These are phyloP conservation scores for Yamadazyma friedrichii DNA, from an alignment of 1,139 yeast genomes.

Conservation along the genomic window DNA sequence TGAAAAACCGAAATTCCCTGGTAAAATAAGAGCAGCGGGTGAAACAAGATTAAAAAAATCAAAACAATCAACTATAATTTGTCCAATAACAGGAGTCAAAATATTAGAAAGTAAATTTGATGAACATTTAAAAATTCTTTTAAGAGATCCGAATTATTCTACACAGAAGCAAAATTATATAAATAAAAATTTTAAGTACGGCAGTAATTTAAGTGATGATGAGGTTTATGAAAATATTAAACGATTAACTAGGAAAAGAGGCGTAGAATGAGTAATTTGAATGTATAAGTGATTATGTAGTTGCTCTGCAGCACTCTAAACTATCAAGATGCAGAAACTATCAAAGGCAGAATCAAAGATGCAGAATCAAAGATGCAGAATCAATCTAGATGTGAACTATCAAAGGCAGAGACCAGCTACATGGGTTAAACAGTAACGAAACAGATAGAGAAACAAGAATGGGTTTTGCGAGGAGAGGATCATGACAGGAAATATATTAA, in stretches of 20 bases:
- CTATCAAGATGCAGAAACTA: no score
- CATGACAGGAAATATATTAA: constrained; percentile 17
- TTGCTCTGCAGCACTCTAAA: no score
- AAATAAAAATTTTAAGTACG: constrained; percentile 54
- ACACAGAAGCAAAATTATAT: constrained; percentile 68
- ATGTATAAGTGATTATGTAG: no score
- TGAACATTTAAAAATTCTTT: constrained; percentile 66
- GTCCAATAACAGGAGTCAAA: constrained; percentile 72
- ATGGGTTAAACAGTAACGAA: no score
- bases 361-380: no score
- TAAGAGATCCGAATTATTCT: constrained; percentile 77
- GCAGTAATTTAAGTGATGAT: constrained; percentile 63
- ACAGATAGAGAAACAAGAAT: no score
- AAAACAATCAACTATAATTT: constrained; percentile 46
- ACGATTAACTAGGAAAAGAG: constrained; percentile 47
- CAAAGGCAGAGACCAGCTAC: no score
- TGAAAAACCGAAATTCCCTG: constrained; percentile 32
- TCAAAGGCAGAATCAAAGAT: no score
- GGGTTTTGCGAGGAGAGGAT: not conserved
- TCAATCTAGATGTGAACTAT: no score
- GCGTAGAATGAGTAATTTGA: not conserved
- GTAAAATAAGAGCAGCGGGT: constrained; percentile 68
- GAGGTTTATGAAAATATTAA: constrained; percentile 78
- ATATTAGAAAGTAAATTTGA: constrained; percentile 75
- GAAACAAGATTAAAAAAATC: constrained; percentile 52